These are phyloP conservation scores for Ambrosiella xylebori DNA, from an alignment of 2,329 filamentous ascomycete species.

Conservation along the genomic window DNA sequence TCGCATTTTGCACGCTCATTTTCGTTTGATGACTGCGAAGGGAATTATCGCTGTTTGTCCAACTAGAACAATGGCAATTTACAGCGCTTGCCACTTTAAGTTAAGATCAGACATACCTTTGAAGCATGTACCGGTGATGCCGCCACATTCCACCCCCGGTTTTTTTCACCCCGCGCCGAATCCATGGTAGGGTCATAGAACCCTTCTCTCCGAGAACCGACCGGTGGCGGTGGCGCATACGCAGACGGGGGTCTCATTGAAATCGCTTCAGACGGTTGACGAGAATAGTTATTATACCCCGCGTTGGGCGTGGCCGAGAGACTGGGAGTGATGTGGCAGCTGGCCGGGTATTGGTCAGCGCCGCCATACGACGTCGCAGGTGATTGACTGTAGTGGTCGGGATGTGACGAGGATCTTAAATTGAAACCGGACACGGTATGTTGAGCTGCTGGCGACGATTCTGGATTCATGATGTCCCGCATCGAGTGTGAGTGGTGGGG, in stretches of 20 bases:
- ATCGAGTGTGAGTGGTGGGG: conserved; percentile 19
- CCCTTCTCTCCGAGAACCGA: conserved; percentile 18
- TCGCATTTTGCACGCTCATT: background rate
- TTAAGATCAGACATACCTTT: conserved; percentile 20
- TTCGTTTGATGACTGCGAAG: background rate
- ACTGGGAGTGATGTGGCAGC: conserved; percentile 9
- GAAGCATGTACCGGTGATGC: conserved; percentile 18
- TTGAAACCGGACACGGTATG: conserved; percentile 24
- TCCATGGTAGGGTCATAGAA: conserved; percentile 39
- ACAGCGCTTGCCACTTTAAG: conserved; percentile 26
- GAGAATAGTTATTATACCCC: conserved; percentile 16
- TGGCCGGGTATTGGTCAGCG: conserved; percentile 19
- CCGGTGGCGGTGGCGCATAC: conserved; percentile 20
- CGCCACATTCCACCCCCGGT: conserved; percentile 15
- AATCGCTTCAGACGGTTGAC: background rate
- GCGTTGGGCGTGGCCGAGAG: conserved; percentile 20
- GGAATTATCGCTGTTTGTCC: too few relatives aligned
- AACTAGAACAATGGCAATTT: too few relatives aligned
- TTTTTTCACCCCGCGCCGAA: conserved; percentile 17
- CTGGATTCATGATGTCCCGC: conserved; percentile 31
- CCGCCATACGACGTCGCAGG: background rate
- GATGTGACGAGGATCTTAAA: conserved; percentile 21
- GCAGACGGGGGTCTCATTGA: conserved; percentile 16
- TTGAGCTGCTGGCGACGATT: conserved; percentile 21
- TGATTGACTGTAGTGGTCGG: background rate